Conservation (phyloP, 2,329 filamentous ascomycete genomes). For the Capronia coronata region DNA sequence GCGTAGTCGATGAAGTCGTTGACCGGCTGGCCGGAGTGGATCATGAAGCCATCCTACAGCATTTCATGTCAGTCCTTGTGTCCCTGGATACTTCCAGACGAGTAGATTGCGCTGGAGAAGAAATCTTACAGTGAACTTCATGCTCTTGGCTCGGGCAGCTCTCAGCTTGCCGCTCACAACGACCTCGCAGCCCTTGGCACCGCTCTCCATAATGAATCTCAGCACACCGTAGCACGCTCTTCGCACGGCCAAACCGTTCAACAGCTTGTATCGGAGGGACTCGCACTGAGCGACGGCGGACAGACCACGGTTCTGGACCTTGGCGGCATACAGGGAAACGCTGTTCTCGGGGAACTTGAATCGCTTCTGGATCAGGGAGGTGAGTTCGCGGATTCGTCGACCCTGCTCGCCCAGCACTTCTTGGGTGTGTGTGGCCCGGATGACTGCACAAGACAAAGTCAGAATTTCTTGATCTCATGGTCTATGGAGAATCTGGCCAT, state of each 20-base stretch:
- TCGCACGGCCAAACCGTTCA: conserved; percentile 97
- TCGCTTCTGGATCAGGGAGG: conserved; percentile 99
- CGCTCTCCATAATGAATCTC: conserved; percentile 99
- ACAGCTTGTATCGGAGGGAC: conserved; percentile 99
- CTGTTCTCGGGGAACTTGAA: conserved; percentile 99
- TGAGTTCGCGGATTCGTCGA: conserved; percentile 99
- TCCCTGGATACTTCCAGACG: no score
- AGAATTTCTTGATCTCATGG: neutral
- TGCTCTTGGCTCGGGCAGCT: conserved; percentile 98
- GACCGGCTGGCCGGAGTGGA: conserved; percentile 99
- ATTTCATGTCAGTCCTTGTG: neutral
- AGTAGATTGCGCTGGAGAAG: no score
- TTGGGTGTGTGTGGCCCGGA: conserved; percentile 99
- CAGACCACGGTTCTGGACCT: conserved; percentile 99
- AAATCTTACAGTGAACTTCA: conserved; percentile 92
- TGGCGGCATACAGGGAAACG: conserved; percentile 98
- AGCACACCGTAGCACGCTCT: conserved; percentile 99
- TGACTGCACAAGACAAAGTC: conserved; percentile 53
- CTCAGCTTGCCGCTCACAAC: conserved; percentile 99
- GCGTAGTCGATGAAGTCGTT: conserved; percentile 99
- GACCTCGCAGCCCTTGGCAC: conserved; percentile 99
- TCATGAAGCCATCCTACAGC: conserved; percentile 91
- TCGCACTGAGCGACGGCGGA: conserved; percentile 99
- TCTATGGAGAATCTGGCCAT: conserved; percentile 31
- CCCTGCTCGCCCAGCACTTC: conserved; percentile 99